Evolutionary conservation across 2,329 filamentous ascomycete species (phyloP), one percentile per base, ranked within the genome.

Genomic region (Stemphylium vesicarium): DNA sequence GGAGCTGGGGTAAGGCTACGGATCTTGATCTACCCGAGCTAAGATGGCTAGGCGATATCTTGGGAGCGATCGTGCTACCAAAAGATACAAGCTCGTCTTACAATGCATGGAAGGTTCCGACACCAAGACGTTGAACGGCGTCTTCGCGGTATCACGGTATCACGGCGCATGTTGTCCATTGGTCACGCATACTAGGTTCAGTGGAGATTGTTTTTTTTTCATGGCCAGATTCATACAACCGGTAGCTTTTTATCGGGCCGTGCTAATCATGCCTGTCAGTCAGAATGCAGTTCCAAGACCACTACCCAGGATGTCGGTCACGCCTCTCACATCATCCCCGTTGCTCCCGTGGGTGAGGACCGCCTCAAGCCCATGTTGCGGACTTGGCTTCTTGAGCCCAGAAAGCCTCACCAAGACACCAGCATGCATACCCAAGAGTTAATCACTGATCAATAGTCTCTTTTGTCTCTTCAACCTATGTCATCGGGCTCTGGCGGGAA

Each of bases 31-130:
- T 41, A 59, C 59, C 68, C 68, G 66, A 48, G 62, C 58, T 50
- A 64, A 60, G 56, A 42, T 26, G 50, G 59, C 66, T 71, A 58
- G 68, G 66, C 66, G 65, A 69, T 71, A 65, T 59, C 64, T 66
- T 68, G 62, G 61, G 52, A 53, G 49, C 51, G 60, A 62, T 65
- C 58, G 53, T 52, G 20, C 38, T 40, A 53, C 46, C 31, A 53
- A 53, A 20, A 33, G 13, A 51, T 48, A 20, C 45, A 53, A 57
- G 49, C 38, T 57, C 16, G 31, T 37, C 42, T 32, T 45, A 38
- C 45, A 55, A 56, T 24, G 51, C 26, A 54, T 42, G 56, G 53
- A 26, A 60, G 43, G 13, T 52, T 40, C 40, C 50, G 45, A 33
- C 22, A 50, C 51, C 45, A 43, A 54, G 50, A 50, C 46, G 12